Base-by-base conservation (phyloP, 768 basidiomycete species). In the Boletus tomentosulus region DNA sequence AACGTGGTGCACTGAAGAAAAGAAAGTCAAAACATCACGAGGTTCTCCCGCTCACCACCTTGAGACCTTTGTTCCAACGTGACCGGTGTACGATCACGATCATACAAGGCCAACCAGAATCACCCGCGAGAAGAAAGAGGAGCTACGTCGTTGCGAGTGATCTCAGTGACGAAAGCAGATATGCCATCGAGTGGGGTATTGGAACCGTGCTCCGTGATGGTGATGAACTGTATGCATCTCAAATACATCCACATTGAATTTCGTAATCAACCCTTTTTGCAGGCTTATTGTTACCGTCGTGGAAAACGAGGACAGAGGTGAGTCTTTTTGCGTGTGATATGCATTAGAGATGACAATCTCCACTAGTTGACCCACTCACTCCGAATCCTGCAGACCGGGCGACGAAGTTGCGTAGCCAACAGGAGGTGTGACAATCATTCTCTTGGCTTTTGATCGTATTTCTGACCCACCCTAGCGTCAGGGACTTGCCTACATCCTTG, bases 111-210 rank as follows among this genome's bases (percentile, higher is more conserved):
- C 80, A 90, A 54, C 92, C 93, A 1, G 80, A 68, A 0, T 74
- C 73, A 0, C 81, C 81, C 53, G 73, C 80, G 42, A 81, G 81
- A 65, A 78, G 81, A 58, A 77, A 82, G 59, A 79, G 81, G 56
- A 73, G 71, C 56, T 99, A 98, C 70, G 77, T 97, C 11, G 87
- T 98, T 22, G 89, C 94, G 6, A 97, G 93, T 65, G 97, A 99
- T 78, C 68, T 98, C 62, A 92, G 89, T 56, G 92, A 97, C 60
- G 96, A 99, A 73, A 87, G 85, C 70, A 78, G 87, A 33, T 99
- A 95, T 69, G 97, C 97, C 1, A 83, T 98, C 6, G 95, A 98
- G 69, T 99, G 96, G 97, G 92, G 90, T 10, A 95, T 98, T 51
- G 96, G 95, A 3, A 98, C 96, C 0, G 96, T 98, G 3, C 74